phyloP scores from a whole-genome alignment of 1,284 basidiomycete genomes.

The Cystobasidiaceae sp. region DNA sequence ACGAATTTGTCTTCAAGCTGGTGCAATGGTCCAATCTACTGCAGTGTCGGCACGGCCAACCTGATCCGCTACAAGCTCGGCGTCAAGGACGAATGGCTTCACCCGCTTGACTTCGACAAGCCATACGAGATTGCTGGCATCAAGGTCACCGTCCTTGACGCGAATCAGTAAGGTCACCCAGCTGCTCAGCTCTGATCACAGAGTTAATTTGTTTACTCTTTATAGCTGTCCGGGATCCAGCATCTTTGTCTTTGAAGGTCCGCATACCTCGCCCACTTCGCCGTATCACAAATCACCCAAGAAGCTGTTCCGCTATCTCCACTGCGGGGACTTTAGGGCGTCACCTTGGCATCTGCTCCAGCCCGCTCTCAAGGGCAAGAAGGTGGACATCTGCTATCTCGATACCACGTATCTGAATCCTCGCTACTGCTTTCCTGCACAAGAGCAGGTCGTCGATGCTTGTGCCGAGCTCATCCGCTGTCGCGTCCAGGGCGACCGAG shows the following conservation, averaged over 20 bases:
- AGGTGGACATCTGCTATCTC: slow-evolving; percentile 81
- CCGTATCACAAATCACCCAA: slow-evolving; percentile 59
- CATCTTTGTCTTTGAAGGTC: slow-evolving; percentile 88
- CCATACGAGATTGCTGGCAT: slow-evolving; percentile 74
- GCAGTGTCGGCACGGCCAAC: slow-evolving; percentile 75
- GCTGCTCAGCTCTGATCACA: neutral
- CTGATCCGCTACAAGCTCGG: slow-evolving; percentile 82
- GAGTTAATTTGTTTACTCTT: neutral
- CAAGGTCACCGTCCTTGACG: slow-evolving; percentile 86
- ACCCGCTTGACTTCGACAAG: slow-evolving; percentile 73
- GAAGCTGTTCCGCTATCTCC: slow-evolving; percentile 76
- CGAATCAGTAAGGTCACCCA: slow-evolving; percentile 69
- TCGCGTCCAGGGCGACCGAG: slow-evolving; percentile 50
- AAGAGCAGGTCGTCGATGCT: slow-evolving; percentile 83
- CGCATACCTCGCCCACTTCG: slow-evolving; percentile 83
- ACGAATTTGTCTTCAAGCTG: slow-evolving; percentile 81
- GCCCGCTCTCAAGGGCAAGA: slow-evolving; percentile 68
- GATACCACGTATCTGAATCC: slow-evolving; percentile 96
- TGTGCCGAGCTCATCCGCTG: slow-evolving; percentile 73
- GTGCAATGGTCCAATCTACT: slow-evolving; percentile 90
- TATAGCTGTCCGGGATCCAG: slow-evolving; percentile 76
- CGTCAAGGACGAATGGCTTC: slow-evolving; percentile 80
- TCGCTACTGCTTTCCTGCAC: slow-evolving; percentile 91
- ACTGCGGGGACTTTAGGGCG: slow-evolving; percentile 74
- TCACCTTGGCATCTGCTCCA: slow-evolving; percentile 75